Base-by-base conservation (phyloP, 306 rosid species). In the Spatholobus suberectus region DNA sequence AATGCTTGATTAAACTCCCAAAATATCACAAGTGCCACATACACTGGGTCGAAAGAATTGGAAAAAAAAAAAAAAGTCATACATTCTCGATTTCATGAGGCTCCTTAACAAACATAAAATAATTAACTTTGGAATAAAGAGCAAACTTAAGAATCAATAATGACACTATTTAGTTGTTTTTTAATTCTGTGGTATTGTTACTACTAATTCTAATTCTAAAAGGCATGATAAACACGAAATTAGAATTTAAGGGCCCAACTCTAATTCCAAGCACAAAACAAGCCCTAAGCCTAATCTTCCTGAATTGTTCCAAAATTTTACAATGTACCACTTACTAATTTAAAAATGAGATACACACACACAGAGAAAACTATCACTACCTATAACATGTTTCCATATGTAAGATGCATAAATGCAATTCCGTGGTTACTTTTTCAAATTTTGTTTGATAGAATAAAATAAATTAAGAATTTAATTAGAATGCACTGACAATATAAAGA, bases 261-360 rank as follows among this genome's bases (percentile, higher is more conserved):
- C 37, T 3, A 70, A n/a, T 55, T 58, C 44, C 52, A 62, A 81
- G 23, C 24, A 46, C 5, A 4, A 46, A 26, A 32, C 74, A 46
- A 49, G 26, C 38, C 61, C 35, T 21, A 23, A 10, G 61, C 46
- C 62, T 70, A 55, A 34, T 27, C 52, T 29, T 40, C 70, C 49
- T 65, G 54, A 59, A 43, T 8, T 81, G 49, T 10, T 24, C 44
- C 75, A 62, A 73, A 72, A 46, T 6, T 10, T 35, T 15, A 10
- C 43, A 34, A 73, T 61, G 35, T 65, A 24, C 46, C 34, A 35
- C 44, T 29, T 29, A 78, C 20, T 67, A 43, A 79, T 51, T 73
- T 62, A 46, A 38, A 43, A 71, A 49, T 6, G 67, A 47, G 24
- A 58, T 35, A 59, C 37, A 65, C 11, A 34, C n/a, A 29, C 62